These are phyloP conservation scores for Euphorbia tirucalli DNA, from an alignment of 345 rosid genomes.

Conservation along the genomic window DNA sequence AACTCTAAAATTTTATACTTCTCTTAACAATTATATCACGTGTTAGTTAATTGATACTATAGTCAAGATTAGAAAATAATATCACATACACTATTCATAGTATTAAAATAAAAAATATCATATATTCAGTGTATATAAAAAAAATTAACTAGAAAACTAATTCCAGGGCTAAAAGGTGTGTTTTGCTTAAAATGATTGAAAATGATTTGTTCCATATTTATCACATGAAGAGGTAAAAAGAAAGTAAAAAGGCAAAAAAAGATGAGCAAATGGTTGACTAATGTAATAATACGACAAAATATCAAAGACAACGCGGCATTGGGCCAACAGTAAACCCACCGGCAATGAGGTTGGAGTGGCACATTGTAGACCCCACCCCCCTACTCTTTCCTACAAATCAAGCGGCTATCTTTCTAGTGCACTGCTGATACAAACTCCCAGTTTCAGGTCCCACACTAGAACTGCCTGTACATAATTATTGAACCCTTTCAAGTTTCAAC, in stretches of 20 bases:
- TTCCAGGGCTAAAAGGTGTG: too few species aligned
- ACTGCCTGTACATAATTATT: conserved; percentile 22
- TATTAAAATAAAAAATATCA: too few species aligned
- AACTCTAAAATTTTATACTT: too few species aligned
- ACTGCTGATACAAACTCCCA: too few species aligned
- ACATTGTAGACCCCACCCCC: conserved; percentile 24
- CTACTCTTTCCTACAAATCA: conserved; percentile 13
- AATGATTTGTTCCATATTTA: background rate
- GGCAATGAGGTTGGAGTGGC: conserved; percentile 43
- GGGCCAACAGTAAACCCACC: conserved; percentile 18
- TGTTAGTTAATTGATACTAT: too few species aligned
- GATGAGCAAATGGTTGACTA: background rate
- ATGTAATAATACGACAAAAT: background rate
- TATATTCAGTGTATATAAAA: too few species aligned
- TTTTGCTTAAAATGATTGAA: too few species aligned
- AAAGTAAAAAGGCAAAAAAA: background rate
- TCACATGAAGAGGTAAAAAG: background rate
- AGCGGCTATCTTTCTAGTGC: conserved; percentile 31
- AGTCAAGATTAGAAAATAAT: too few species aligned
- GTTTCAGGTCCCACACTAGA: conserved; percentile 23
- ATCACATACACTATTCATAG: too few species aligned
- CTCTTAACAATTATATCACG: too few species aligned
- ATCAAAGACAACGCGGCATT: conserved; percentile 18
- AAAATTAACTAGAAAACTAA: too few species aligned
- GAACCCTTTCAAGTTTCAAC: too few species aligned